phyloP scores from a whole-genome alignment of 208 protist species.

The Acanthamoeba castellanii region DNA sequence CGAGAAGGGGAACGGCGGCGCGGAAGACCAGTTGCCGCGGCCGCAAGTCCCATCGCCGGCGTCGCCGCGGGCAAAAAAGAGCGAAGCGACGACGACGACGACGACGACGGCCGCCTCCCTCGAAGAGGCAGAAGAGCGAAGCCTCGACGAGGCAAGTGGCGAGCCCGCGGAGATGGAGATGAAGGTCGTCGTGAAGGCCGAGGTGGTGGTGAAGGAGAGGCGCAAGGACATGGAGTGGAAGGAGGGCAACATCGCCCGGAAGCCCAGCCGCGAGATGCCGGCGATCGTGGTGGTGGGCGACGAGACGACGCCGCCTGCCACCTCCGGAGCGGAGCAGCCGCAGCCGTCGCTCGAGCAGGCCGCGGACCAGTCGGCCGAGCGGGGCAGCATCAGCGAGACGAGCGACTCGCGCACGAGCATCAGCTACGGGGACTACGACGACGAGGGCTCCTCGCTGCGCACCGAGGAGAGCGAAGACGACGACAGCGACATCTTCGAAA shows the following conservation, averaged over 20 bases:
- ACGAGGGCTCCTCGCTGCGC: background rate
- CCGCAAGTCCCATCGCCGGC: background rate
- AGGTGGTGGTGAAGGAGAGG: background rate
- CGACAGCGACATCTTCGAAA: conserved; percentile 10
- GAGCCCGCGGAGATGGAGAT: background rate
- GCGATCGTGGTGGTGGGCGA: background rate
- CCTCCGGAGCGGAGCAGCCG: background rate
- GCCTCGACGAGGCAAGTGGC: no score
- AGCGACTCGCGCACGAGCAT: background rate
- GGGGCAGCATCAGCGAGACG: background rate
- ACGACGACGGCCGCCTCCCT: no score
- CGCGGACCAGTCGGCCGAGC: background rate
- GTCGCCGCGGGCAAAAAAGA: background rate
- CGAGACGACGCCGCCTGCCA: background rate
- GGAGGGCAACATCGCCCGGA: background rate
- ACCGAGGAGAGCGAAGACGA: background rate
- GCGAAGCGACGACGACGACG: background rate
- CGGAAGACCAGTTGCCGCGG: background rate
- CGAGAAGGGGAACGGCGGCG: background rate
- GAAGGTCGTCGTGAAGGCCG: background rate
- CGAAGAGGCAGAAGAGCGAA: background rate
- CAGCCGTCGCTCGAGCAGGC: background rate
- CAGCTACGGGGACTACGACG: background rate
- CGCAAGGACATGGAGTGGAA: background rate
- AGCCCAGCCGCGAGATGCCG: background rate